These are phyloP conservation scores for Isoetes engelmannii DNA, from an alignment of 83 land plant species.

Conservation along the genomic window DNA sequence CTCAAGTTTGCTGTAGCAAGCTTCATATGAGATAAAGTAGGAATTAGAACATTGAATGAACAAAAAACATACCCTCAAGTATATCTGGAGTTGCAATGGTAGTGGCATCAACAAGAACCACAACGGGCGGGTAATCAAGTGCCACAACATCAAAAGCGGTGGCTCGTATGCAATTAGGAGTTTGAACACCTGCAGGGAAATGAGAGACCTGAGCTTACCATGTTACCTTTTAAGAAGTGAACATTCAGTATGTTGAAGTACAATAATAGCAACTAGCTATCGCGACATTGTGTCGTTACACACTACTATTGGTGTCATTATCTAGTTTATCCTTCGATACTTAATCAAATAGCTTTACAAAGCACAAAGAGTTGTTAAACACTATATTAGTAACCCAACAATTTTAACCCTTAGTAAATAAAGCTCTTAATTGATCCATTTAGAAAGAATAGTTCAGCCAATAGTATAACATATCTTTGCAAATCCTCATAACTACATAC, in stretches of 20 bases:
- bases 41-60: neutral
- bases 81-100: constrained; percentile 70
- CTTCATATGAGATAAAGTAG: neutral
- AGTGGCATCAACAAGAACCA: constrained; percentile 78
- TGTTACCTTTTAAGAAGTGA: too few species aligned
- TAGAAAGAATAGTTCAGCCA: too few species aligned
- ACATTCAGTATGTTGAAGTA: too few species aligned
- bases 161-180: constrained; percentile 95
- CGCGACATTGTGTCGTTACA: neutral
- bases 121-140: constrained; percentile 52
- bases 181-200: constrained; percentile 67
- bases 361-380: too few species aligned
- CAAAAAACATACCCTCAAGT: constrained; percentile 47
- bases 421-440: too few species aligned
- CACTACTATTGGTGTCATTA: neutral
- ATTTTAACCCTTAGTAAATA: too few species aligned
- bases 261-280: too few species aligned
- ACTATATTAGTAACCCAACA: too few species aligned
- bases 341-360: neutral
- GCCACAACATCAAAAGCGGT: constrained; percentile 94
- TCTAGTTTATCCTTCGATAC: neutral
- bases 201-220: too few species aligned
- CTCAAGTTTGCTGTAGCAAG: constrained; percentile 46
- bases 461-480: too few species aligned
- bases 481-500: too few species aligned